Evolutionary conservation across 306 rosid genomes (phyloP).

Genomic region (Geum urbanum): DNA sequence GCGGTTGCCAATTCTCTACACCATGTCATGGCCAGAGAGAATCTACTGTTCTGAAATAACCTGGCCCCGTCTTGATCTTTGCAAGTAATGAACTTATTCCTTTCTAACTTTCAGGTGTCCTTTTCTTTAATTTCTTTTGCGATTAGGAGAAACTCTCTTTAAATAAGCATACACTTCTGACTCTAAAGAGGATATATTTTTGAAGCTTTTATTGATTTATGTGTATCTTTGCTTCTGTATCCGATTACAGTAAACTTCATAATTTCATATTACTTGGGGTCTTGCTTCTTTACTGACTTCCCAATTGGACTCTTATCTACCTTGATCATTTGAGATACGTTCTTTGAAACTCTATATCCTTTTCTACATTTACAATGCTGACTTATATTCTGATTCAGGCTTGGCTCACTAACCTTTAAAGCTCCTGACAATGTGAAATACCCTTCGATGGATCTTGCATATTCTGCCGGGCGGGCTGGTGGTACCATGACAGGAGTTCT

Average conservation of each 20-base stretch:
- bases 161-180: conserved; percentile 1
- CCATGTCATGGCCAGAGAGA: conserved; percentile 97
- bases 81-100: conserved; percentile 62
- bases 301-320: neutral
- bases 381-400: conserved; percentile 51
- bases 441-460: conserved; percentile 96
- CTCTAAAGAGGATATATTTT: neutral
- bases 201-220: neutral
- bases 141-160: neutral
- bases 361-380: neutral
- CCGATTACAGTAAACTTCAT: neutral
- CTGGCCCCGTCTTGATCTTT: conserved; percentile 99
- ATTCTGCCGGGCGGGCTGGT: conserved; percentile 95
- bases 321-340: neutral
- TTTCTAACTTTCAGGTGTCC: neutral
- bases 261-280: neutral
- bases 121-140: neutral
- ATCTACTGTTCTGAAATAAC: conserved; percentile 86
- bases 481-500: conserved; percentile 99
- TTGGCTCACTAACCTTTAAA: conserved; percentile 89
- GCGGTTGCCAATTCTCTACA: conserved; percentile 98
- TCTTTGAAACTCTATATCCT: neutral
- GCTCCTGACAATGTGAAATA: conserved; percentile 85
- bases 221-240: neutral
- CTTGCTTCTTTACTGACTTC: neutral